Evolutionary conservation across 192 early-diverging fungal genomes (phyloP), one percentile per base, ranked within the genome.

Genomic region (Phycomyces blakesleeanus): DNA sequence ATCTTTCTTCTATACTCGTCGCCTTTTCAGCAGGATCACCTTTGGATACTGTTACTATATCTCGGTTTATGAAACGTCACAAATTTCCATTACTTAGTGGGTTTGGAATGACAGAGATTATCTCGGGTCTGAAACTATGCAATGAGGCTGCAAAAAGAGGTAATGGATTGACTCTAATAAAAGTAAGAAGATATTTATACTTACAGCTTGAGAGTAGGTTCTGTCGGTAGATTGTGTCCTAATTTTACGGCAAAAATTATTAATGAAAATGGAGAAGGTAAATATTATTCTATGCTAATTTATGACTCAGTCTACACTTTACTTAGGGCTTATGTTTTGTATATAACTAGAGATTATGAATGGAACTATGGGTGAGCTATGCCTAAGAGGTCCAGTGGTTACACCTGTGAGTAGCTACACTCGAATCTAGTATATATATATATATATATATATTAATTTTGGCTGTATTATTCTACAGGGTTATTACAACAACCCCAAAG

Each of bases 341-440:
- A 14, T 7, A 6, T 18, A n/a, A 6, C n/a, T n/a, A 62, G 68
- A 70, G 5, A 68, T 64, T n/a, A 20, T 64, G 51, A 47, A 55
- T 3, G 77, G 77, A n/a, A 62, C 86, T 55, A 60, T 41, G 0
- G 94, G 93, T 27, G 76, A 78, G 26, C 66, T 74, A 58, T 49
- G 68, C 41, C 11, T 79, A 37, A 63, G 66, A 15, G 77, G 77
- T 1, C 77, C 73, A 8, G 71, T 65, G 16, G 63, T 79, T 11
- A 79, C 18, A 18, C 3, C 44, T 47, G 44, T 47, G 11, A 47
- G 44, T 7, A 34, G n/a, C n/a, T n/a, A n/a, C n/a, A n/a, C n/a
- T n/a, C n/a, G n/a, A n/a, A n/a, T n/a, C n/a, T n/a, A n/a, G n/a
- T n/a, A n/a, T n/a, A n/a, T n/a, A n/a, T n/a, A n/a, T n/a, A n/a